Evolutionary conservation across 179 eudicot genomes (phyloP), one percentile per base, ranked within the genome.

Genomic region (Drosera spatulata): DNA sequence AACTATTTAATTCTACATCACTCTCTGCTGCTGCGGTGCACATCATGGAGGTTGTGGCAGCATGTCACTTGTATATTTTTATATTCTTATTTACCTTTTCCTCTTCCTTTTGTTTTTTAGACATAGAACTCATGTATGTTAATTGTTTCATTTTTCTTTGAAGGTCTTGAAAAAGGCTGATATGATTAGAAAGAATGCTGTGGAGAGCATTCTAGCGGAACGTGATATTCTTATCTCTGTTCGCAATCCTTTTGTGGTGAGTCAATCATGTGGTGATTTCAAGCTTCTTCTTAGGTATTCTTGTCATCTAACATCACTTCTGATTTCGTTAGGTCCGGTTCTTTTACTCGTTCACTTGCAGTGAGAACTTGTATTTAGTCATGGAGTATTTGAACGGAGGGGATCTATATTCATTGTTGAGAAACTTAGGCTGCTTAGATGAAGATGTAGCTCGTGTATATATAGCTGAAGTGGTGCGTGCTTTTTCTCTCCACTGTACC

Each of bases 311-410:
- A 22, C 33, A 22, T 22, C 33, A 22, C 33, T 40, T 39, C 62
- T 40, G 46, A 5, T 14, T 61, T 68, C 50, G 70, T 58, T 82
- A 94, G 99, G 99, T 94, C 59, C 97, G 99, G 51, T 94, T 94
- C 86, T 94, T 94, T 67, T 94, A 94, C 74, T 94, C 99, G 14
- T 94, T 94, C 67, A 94, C 99, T 48, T 94, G 99, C 62, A 90
- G 96, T 63, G 99, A 94, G 66, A 94, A 94, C 76, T 83, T 94
- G 87, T 94, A 94, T 73, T 83, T 94, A 66, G 99, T 94, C 57
- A 94, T 94, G 99, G 99, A 94, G 74, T 94, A 94, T 72, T 73
- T 94, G 75, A 94, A 90, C 70, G 99, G 99, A 39, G 99, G 99
- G 59, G 99, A 94, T 67, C 67, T 94, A 33, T 94, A 90, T 76